Base-by-base conservation (phyloP, 805 yeast genomes). In the Kregervanrija delftensis region DNA sequence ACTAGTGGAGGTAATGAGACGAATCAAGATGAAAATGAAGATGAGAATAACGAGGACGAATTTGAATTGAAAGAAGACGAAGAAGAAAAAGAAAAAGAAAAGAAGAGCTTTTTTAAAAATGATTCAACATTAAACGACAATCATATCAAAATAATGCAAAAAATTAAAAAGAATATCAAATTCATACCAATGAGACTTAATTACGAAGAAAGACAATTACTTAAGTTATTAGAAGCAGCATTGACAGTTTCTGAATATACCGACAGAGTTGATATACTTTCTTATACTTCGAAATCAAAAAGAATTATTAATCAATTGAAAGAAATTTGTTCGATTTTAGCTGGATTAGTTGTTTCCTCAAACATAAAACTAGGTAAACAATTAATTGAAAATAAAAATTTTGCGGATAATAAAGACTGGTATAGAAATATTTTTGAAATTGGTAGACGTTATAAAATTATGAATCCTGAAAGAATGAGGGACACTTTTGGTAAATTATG, bases 381-480 rank as follows among this genome's bases (percentile, higher is more conserved):
- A 39, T 66, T 85, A 49, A 71, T 83, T 38, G 77, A 81, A 46
- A 75, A 81, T 58, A 81, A 80, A 57, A 81, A 82, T 52, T 85
- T 83, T 53, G 69, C 74, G 37, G 81, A 79, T 47, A 82, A 84
- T 59, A 81, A 84, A 3, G 78, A 75, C 32, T 86, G 90, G 89
- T 85, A 79, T 60, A 73, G 84, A 57, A 65, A 63, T 36, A 67
- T 85, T 8, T 85, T 85, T 59, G 93, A 85, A 63, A 77, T 85
- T 48, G 93, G 93, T 17, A 70, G 93, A 54, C 71, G 93, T 37
- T 85, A 85, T 65, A 85, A 85, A 58, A 80, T 86, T 54, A 81
- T 85, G 89, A 85, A 85, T 56, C 95, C 95, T 0, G 89, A 85
- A 53, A 73, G 78, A 54, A 81, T 86, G 86, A 72, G 89, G 49